Evolutionary conservation across 1,139 yeast species (phyloP).

Genomic region (Pneumocystis jirovecii): DNA sequence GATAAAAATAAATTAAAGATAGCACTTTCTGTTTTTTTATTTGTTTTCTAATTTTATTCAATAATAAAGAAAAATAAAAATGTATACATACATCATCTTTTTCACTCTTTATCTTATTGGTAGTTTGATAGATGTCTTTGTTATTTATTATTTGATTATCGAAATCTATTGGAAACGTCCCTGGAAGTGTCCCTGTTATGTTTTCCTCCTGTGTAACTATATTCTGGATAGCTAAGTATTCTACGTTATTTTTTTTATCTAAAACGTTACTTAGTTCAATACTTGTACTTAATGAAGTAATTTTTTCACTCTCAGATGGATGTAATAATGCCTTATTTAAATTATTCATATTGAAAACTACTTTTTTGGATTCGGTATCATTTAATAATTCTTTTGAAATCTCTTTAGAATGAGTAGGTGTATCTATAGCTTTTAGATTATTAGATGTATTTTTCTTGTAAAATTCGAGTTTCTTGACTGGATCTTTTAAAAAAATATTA

Average conservation of each 20-base stretch:
- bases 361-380: not conserved
- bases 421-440: not conserved
- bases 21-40: not conserved
- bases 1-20: not conserved
- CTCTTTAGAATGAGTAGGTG: not conserved
- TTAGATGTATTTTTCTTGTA: not conserved
- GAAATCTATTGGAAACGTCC: not conserved
- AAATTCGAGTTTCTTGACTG: not conserved
- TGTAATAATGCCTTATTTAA: not conserved
- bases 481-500: not conserved
- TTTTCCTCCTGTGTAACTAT: not conserved
- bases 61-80: not conserved
- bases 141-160: not conserved
- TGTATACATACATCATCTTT: not conserved
- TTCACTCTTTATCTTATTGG: not conserved
- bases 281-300: not conserved
- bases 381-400: not conserved
- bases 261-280: not conserved
- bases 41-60: not conserved
- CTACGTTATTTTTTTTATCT: not conserved
- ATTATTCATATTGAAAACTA: not conserved
- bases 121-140: not conserved
- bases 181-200: not conserved
- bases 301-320: not conserved
- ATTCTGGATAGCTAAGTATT: not conserved